Evolutionary conservation across 2,329 filamentous ascomycete genomes (phyloP).

Genomic region (Leptosphaerulina australis): DNA sequence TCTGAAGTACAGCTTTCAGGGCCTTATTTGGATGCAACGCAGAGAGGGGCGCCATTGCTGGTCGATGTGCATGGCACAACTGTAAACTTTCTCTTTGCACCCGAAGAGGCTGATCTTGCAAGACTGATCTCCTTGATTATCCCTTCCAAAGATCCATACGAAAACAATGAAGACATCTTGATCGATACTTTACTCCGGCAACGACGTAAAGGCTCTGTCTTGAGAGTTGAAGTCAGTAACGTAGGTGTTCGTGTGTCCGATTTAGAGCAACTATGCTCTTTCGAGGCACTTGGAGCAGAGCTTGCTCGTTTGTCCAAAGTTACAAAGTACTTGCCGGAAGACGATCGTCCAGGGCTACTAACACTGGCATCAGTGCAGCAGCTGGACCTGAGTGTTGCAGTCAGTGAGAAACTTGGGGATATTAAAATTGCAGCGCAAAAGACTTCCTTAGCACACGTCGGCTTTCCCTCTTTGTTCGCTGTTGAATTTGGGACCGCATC

Average conservation of each 20-base stretch:
- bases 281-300: constrained; percentile 78
- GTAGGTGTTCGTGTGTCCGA: constrained; percentile 68
- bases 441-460: constrained; percentile 65
- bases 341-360: constrained; percentile 87
- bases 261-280: constrained; percentile 67
- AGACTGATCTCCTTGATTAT: constrained; percentile 84
- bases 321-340: constrained; percentile 92
- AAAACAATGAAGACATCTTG: constrained; percentile 90
- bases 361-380: constrained; percentile 72
- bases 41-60: constrained; percentile 65
- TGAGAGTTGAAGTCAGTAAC: constrained; percentile 71
- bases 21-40: constrained; percentile 64
- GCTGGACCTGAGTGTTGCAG: constrained; percentile 64
- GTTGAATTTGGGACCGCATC: constrained; percentile 70
- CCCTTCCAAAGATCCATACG: constrained; percentile 88
- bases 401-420: constrained; percentile 72
- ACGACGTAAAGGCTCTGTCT: constrained; percentile 80
- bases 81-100: constrained; percentile 72
- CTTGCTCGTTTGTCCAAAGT: constrained; percentile 82
- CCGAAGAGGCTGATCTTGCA: constrained; percentile 80
- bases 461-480: constrained; percentile 80
- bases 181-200: constrained; percentile 89
- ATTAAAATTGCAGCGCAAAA: constrained; percentile 48
- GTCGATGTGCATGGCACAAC: constrained; percentile 69
- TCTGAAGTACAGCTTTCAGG: constrained; percentile 77